Base-by-base conservation (phyloP, 75 land plant species). In the Cunninghamia lanceolata region DNA sequence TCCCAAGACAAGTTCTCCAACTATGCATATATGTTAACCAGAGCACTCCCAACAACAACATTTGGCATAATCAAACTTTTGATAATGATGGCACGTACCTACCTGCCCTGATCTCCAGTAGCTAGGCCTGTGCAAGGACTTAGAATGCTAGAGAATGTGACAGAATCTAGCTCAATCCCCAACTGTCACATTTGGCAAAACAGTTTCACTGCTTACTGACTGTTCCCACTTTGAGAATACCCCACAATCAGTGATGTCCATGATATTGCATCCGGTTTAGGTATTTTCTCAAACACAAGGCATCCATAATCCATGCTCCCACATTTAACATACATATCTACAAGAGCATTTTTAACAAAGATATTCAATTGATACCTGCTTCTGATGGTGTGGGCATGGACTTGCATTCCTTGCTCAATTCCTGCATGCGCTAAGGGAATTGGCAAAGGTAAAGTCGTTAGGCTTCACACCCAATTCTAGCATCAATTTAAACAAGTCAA, bases 321-420 rank as follows among this genome's bases (percentile, higher is more conserved):
- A 85, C 89, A 91, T 81, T 88, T 91, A 84, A 76, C 91, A 71
- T 91, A 91, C 91, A 89, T 89, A 38, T 86, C 77, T 38, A 91
- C 82, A 28, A 91, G 88, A 45, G 89, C 87, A 85, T 89, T 91
- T 14, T 83, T 46, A 10, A 89, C 88, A 84, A 88, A 89, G 32
- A 86, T 66, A 86, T 71, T 43, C 3, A 74, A 52, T 63, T 84
- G 78, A 17, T 86, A 45, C 38, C 89, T 91, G 3, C 59, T 28
- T 70, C 88, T 86, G n/a, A 83, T 42, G n/a, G 82, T 47, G 17
- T 47, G 56, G 14, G 32, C 86, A 86, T 91, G 91, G 16, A 91
- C 63, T 70, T 88, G 84, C 83, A 75, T 56, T 1, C 90, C 93
- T 13, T 85, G 47, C 3, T 78, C 85, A 28, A 79, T 42, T 30